Evolutionary conservation across 1,284 basidiomycete genomes (phyloP).

Genomic region (Rhodotorula sp.): DNA sequence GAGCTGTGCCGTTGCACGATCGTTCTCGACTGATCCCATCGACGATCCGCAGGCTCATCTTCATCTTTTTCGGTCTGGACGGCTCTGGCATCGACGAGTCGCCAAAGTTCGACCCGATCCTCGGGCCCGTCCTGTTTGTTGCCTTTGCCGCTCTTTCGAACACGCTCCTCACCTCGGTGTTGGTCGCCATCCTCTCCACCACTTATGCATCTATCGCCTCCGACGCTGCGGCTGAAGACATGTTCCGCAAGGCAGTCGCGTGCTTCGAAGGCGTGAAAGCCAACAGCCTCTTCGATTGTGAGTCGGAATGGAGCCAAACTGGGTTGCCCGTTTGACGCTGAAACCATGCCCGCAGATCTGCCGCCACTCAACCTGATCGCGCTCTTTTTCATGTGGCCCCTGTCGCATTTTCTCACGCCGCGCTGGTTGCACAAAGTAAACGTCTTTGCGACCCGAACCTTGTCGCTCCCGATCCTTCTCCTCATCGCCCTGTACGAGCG

Average conservation of each 20-base stretch:
- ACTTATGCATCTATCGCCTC: conserved; percentile 76
- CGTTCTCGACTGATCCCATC: neutral
- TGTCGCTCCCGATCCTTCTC: conserved; percentile 75
- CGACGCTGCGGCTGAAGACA: conserved; percentile 59
- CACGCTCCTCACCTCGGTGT: conserved; percentile 67
- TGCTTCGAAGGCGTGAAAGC: conserved; percentile 70
- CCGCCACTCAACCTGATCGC: conserved; percentile 45
- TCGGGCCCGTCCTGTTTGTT: conserved; percentile 70
- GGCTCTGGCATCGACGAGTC: conserved; percentile 38
- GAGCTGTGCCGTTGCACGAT: neutral
- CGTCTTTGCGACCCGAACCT: conserved; percentile 31
- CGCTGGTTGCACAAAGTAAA: conserved; percentile 43
- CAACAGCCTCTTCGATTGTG: conserved; percentile 42
- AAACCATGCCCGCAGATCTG: conserved; percentile 26
- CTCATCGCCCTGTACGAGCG: conserved; percentile 78
- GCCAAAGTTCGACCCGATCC: conserved; percentile 35
- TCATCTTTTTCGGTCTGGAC: conserved; percentile 42
- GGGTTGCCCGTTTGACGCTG: neutral
- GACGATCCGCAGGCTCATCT: conserved; percentile 27
- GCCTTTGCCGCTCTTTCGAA: conserved; percentile 77
- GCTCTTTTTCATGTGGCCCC: conserved; percentile 39
- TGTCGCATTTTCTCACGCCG: conserved; percentile 38
- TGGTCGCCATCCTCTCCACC: conserved; percentile 81
- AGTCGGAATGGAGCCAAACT: neutral
- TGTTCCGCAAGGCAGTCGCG: conserved; percentile 80